Percentiles rank a stretch among this genome's conserved stretches.
Conservation (phyloP, 2,329 filamentous ascomycete genomes). For the Chrysoporthe austroafricana region DNA sequence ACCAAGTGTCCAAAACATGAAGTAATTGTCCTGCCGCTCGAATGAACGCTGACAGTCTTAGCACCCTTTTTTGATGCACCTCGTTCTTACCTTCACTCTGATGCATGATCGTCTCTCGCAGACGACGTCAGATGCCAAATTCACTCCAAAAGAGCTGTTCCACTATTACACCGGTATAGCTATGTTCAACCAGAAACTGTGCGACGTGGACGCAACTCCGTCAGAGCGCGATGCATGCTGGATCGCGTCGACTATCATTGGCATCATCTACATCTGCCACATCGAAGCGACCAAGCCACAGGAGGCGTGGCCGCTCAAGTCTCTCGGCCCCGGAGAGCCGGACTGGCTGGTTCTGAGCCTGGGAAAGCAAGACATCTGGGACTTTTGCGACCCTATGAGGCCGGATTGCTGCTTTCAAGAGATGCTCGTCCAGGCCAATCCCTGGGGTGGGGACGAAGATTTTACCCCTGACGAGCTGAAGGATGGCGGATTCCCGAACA, state of each 20-base stretch:
- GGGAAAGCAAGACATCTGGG: constrained; percentile 59
- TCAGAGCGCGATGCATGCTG: constrained; percentile 51
- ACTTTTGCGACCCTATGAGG: constrained; percentile 52
- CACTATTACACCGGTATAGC: constrained; percentile 53
- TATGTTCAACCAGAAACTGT: constrained; percentile 51
- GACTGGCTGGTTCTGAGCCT: constrained; percentile 62
- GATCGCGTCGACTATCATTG: constrained; percentile 52
- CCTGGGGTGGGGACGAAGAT: not conserved
- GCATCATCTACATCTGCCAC: constrained; percentile 49
- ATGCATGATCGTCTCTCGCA: constrained; percentile 55
- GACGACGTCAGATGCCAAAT: constrained; percentile 22
- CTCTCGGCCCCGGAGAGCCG: constrained; percentile 48
- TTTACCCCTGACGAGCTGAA: constrained; percentile 30
- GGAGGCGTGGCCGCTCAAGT: constrained; percentile 60
- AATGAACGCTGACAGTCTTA: constrained; percentile 13
- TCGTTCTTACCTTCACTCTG: constrained; percentile 54
- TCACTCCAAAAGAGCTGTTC: constrained; percentile 42
- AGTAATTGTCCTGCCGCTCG: not conserved
- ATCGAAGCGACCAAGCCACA: constrained; percentile 46
- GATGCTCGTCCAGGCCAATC: constrained; percentile 29
- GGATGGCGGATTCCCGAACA: constrained; percentile 27
- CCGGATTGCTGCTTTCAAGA: constrained; percentile 20
- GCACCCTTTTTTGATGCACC: constrained; percentile 59
- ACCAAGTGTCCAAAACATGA: not conserved
- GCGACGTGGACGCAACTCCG: constrained; percentile 37